Percentiles rank a stretch among this genome's conserved stretches.
These are phyloP conservation scores for Isabelozyma heimii DNA, from an alignment of 805 yeast genomes.

Conservation along the genomic window DNA sequence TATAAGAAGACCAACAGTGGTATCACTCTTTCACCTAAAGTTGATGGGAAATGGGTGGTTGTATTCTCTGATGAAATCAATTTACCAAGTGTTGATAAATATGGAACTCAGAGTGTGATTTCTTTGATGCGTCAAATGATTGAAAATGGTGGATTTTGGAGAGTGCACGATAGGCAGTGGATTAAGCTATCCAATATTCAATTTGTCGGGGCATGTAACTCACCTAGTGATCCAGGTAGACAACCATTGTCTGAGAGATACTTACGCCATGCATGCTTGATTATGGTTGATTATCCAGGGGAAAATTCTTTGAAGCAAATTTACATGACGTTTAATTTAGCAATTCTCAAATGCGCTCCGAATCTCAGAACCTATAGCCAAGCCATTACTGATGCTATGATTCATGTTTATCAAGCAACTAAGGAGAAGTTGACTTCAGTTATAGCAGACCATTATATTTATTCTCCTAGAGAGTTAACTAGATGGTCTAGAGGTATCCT, in stretches of 20 bases:
- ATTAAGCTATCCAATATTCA: slow-evolving; percentile 61
- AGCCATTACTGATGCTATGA: slow-evolving; percentile 61
- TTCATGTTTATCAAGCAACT: slow-evolving; percentile 54
- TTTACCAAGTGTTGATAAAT: slow-evolving; percentile 68
- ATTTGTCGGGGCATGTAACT: slow-evolving; percentile 95
- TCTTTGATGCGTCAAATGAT: slow-evolving; percentile 72
- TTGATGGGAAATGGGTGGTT: slow-evolving; percentile 67
- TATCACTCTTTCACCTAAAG: slow-evolving; percentile 52
- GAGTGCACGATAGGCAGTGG: slow-evolving; percentile 59
- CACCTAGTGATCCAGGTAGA: slow-evolving; percentile 80
- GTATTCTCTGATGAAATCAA: slow-evolving; percentile 92
- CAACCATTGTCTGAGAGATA: slow-evolving; percentile 55
- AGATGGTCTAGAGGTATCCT: slow-evolving; percentile 81
- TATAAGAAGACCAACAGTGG: slow-evolving; percentile 56
- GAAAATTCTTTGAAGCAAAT: slow-evolving; percentile 59
- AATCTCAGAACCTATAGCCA: slow-evolving; percentile 51
- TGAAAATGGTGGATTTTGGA: slow-evolving; percentile 79
- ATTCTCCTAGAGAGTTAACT: slow-evolving; percentile 88
- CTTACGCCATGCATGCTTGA: slow-evolving; percentile 59
- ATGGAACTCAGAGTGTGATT: slow-evolving; percentile 71
- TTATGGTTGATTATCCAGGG: slow-evolving; percentile 82
- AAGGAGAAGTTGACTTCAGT: slow-evolving; percentile 35
- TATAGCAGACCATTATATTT: slow-evolving; percentile 60
- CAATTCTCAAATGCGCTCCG: slow-evolving; percentile 62
- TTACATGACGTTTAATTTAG: slow-evolving; percentile 55